Percentiles rank a stretch among this genome's conserved stretches.
phyloP scores from a whole-genome alignment of 805 yeast genomes.

The Candida nonsorbophila region DNA sequence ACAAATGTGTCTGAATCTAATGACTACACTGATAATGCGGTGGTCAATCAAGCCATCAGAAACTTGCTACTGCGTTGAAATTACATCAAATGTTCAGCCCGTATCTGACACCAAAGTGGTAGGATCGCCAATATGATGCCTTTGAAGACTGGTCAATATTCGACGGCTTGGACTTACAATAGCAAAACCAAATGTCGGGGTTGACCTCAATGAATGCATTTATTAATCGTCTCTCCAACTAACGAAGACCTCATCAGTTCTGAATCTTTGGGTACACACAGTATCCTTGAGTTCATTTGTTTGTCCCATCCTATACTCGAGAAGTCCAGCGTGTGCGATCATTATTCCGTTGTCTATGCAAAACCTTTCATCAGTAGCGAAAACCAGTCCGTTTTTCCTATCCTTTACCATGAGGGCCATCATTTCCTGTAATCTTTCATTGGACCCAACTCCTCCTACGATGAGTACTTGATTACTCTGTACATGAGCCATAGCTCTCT shows the following conservation, averaged over 20 bases:
- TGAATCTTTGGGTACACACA: conserved; percentile 86
- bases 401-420: conserved; percentile 93
- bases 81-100: conserved; percentile 16
- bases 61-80: background rate
- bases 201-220: background rate
- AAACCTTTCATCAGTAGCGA: conserved; percentile 93
- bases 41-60: background rate
- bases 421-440: conserved; percentile 88
- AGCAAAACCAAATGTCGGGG: background rate
- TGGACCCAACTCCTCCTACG: conserved; percentile 99
- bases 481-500: conserved; percentile 98
- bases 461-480: conserved; percentile 82
- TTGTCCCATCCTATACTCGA: conserved; percentile 80
- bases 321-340: conserved; percentile 97
- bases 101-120: conserved; percentile 23
- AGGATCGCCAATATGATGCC: conserved; percentile 2
- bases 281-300: conserved; percentile 57
- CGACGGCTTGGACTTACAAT: conserved; percentile 4
- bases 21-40: background rate
- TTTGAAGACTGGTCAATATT: conserved; percentile 5
- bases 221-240: conserved; percentile 72
- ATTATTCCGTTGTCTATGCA: conserved; percentile 97
- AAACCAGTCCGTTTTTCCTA: conserved; percentile 75
- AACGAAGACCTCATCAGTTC: conserved; percentile 91
- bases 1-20: background rate